These are phyloP conservation scores for Mrakia blollopis DNA, from an alignment of 768 basidiomycete species.

Conservation along the genomic window DNA sequence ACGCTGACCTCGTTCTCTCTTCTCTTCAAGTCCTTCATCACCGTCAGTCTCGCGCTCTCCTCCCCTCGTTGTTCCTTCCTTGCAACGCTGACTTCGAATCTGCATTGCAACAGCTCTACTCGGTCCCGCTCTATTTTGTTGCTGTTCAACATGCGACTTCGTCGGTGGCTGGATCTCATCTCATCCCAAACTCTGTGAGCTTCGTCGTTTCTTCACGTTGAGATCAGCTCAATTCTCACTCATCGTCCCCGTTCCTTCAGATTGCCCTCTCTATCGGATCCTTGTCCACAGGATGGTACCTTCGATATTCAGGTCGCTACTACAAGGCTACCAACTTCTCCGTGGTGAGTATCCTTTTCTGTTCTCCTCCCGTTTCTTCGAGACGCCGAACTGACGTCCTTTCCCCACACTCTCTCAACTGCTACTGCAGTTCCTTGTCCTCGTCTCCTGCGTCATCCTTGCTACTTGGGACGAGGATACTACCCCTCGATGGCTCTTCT, in stretches of 20 bases:
- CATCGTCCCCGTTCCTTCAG: too few relatives aligned
- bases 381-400: too few relatives aligned
- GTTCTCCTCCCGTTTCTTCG: too few relatives aligned
- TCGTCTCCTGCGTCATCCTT: neutral
- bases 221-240: too few relatives aligned
- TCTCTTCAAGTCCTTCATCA: too few relatives aligned
- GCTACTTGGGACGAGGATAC: neutral
- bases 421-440: neutral
- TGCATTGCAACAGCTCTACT: neutral
- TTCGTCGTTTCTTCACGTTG: too few relatives aligned
- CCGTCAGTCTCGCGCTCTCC: too few relatives aligned
- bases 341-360: too few relatives aligned
- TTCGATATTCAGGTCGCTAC: neutral
- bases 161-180: slow-evolving; percentile 48
- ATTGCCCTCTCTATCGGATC: neutral
- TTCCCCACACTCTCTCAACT: too few relatives aligned
- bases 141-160: slow-evolving; percentile 11
- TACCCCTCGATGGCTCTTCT: neutral
- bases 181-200: slow-evolving; percentile 81
- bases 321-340: neutral
- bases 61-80: too few relatives aligned
- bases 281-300: neutral
- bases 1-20: too few relatives aligned
- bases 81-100: too few relatives aligned
- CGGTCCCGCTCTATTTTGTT: slow-evolving; percentile 22